Evolutionary conservation across 371 early-diverging fungal species (phyloP).

Genomic region (Dichotomocladium elegans): DNA sequence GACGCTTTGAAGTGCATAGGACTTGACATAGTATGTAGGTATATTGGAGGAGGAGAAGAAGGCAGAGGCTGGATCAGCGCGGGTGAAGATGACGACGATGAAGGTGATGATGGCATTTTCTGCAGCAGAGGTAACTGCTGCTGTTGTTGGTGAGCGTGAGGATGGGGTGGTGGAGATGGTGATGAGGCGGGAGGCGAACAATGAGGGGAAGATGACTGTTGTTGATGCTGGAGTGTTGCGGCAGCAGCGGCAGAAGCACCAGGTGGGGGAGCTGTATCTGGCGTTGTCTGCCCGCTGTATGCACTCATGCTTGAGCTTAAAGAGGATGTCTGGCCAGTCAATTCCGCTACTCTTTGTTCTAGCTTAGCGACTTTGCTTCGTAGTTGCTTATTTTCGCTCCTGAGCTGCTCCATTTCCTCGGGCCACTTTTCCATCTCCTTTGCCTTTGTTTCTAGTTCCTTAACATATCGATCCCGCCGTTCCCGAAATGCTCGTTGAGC

Average conservation of each 20-base stretch:
- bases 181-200: too few relatives aligned
- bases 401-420: constrained; percentile 38
- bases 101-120: constrained; percentile 3
- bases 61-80: background rate
- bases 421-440: constrained; percentile 46
- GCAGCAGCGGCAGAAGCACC: too few relatives aligned
- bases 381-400: constrained; percentile 35
- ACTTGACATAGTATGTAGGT: background rate
- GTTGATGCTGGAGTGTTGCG: too few relatives aligned
- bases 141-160: background rate
- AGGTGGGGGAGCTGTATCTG: background rate
- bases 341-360: constrained; percentile 8
- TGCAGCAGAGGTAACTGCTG: constrained; percentile 1
- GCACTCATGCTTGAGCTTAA: background rate
- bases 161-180: background rate
- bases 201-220: too few relatives aligned
- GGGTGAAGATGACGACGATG: constrained; percentile 4
- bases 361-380: constrained; percentile 11
- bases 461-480: constrained; percentile 42
- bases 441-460: constrained; percentile 41
- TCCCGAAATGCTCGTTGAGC: constrained; percentile 49
- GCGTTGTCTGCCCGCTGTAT: constrained; percentile 2
- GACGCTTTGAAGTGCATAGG: too few relatives aligned
- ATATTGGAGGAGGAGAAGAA: background rate
- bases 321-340: constrained; percentile 9